Evolutionary conservation across 2,329 filamentous ascomycete species (phyloP).

Genomic region (Scedosporium aurantiacum): DNA sequence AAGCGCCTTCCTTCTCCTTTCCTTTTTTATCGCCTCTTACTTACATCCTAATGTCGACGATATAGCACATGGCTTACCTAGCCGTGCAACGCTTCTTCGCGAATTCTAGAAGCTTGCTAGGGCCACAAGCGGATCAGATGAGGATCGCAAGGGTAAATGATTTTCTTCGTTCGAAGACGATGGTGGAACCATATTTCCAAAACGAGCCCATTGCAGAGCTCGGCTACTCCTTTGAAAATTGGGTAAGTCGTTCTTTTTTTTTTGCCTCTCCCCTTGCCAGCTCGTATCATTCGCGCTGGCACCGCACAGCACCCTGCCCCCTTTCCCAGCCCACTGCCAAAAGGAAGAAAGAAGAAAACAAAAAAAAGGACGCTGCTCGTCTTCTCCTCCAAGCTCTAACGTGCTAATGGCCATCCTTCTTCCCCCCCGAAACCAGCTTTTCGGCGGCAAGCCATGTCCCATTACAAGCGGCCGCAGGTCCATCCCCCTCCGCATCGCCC

Average conservation of each 20-base stretch:
- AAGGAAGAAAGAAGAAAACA: too few relatives aligned
- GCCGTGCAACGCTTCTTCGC: too few relatives aligned
- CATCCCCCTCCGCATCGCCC: background rate
- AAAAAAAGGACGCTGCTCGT: too few relatives aligned
- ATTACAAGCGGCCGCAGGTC: background rate
- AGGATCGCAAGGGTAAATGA: too few relatives aligned
- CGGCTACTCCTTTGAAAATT: slow-evolving; percentile 16
- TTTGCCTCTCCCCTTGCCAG: too few relatives aligned
- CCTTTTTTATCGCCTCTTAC: background rate
- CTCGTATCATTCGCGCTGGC: too few relatives aligned
- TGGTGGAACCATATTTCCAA: slow-evolving; percentile 15
- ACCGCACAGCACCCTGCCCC: too few relatives aligned
- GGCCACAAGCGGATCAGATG: too few relatives aligned
- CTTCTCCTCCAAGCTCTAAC: too few relatives aligned
- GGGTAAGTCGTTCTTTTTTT: slow-evolving; percentile 8
- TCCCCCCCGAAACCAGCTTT: background rate
- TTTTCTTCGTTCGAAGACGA: background rate
- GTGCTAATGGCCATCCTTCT: too few relatives aligned
- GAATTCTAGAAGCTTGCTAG: too few relatives aligned
- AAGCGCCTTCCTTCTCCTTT: background rate
- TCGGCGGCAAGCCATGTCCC: background rate
- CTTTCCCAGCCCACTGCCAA: background rate
- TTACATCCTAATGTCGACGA: slow-evolving; percentile 1
- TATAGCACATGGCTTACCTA: too few relatives aligned
- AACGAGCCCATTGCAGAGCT: slow-evolving; percentile 13